These are phyloP conservation scores for Suillus paluster DNA, from an alignment of 768 basidiomycete species.

Conservation along the genomic window DNA sequence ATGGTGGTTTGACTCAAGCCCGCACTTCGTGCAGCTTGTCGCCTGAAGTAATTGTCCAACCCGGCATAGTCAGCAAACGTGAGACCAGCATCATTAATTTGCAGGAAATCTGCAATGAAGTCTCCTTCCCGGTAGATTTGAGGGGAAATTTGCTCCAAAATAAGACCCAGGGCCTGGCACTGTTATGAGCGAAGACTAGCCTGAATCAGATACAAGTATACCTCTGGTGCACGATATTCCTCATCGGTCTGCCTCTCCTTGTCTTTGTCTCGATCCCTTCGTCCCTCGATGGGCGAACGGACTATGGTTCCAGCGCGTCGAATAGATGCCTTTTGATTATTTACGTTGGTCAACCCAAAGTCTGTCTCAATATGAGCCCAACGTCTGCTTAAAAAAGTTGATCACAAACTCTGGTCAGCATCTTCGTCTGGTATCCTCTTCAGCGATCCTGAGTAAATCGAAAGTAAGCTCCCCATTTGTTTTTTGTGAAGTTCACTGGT, in stretches of 20 bases:
- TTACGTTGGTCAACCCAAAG: constrained; percentile 37
- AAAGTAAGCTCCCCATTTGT: constrained; percentile 79
- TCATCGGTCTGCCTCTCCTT: constrained; percentile 60
- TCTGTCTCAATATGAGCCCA: constrained; percentile 36
- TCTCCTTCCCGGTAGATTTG: constrained; percentile 83
- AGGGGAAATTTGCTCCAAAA: constrained; percentile 76
- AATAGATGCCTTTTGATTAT: constrained; percentile 62
- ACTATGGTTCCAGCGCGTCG: constrained; percentile 86
- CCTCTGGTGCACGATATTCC: constrained; percentile 74
- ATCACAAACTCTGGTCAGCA: constrained; percentile 62
- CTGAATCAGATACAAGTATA: constrained; percentile 32
- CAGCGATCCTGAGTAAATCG: constrained; percentile 58
- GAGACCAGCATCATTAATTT: constrained; percentile 84
- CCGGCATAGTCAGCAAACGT: constrained; percentile 97
- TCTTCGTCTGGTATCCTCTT: constrained; percentile 77
- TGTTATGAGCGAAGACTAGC: constrained; percentile 1
- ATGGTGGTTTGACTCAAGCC: constrained; percentile 69
- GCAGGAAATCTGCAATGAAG: constrained; percentile 90
- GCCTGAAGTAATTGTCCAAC: constrained; percentile 90
- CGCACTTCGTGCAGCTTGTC: constrained; percentile 81
- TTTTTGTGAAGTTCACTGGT: constrained; percentile 79
- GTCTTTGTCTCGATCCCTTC: constrained; percentile 47
- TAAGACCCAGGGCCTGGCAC: constrained; percentile 71
- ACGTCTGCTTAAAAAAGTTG: background rate
- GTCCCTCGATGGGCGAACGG: constrained; percentile 70